phyloP scores from a whole-genome alignment of 306 rosid species.

The Quercus ilex region DNA sequence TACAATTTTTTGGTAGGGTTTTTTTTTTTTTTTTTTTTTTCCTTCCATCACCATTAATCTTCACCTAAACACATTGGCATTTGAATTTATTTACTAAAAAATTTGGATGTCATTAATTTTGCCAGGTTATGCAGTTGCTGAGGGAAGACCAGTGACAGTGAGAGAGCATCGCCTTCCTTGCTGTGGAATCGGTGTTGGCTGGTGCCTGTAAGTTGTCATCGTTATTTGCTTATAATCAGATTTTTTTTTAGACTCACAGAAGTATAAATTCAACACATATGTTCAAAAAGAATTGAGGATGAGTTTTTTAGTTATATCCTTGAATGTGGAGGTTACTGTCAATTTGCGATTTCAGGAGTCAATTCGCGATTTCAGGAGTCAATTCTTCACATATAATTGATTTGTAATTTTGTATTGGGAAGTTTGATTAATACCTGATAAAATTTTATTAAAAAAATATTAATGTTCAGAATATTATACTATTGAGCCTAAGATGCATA shows the following conservation, averaged over 20 bases:
- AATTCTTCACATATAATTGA: neutral
- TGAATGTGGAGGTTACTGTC: neutral
- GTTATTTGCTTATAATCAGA: neutral
- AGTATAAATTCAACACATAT: neutral
- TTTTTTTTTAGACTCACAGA: neutral
- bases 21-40: neutral
- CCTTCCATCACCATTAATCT: neutral
- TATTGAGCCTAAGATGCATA: neutral
- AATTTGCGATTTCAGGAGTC: neutral
- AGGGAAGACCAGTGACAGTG: conserved; percentile 80
- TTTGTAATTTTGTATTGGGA: neutral
- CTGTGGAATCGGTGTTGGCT: conserved; percentile 85
- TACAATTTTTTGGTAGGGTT: neutral
- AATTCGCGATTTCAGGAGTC: too few species aligned
- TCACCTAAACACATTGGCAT: too few species aligned
- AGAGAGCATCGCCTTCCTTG: conserved; percentile 83
- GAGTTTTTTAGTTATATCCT: neutral
- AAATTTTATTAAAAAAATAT: neutral
- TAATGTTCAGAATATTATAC: neutral
- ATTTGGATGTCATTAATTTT: conserved; percentile 13
- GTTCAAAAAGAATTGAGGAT: neutral
- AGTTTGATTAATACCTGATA: neutral
- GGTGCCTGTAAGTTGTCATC: conserved; percentile 74
- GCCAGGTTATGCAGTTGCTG: conserved; percentile 79
- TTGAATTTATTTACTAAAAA: neutral